Evolutionary conservation across 345 rosid species (phyloP).

Genomic region (Camelina sativa): DNA sequence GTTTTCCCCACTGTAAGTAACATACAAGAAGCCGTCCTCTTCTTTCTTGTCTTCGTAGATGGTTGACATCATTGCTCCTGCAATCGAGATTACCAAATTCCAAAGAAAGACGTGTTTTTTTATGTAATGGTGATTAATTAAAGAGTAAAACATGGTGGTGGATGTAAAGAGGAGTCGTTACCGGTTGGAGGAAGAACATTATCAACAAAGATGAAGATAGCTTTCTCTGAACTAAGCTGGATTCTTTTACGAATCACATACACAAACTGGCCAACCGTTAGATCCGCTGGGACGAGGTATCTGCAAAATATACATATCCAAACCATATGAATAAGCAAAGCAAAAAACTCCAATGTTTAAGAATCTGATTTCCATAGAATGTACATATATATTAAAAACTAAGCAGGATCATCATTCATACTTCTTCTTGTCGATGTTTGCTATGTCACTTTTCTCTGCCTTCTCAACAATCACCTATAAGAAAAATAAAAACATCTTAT

Average conservation of each 20-base stretch:
- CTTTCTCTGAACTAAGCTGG: constrained; percentile 60
- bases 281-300: constrained; percentile 58
- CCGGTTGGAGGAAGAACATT: constrained; percentile 52
- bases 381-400: not conserved
- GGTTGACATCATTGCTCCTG: constrained; percentile 61
- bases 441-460: constrained; percentile 32
- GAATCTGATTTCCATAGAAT: not conserved
- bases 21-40: constrained; percentile 57
- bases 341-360: not conserved
- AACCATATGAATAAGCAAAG: not conserved
- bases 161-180: not conserved
- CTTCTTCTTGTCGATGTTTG: constrained; percentile 41
- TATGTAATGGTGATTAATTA: not conserved
- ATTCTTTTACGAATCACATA: constrained; percentile 58
- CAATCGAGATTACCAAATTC: not conserved
- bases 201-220: constrained; percentile 58
- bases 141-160: no score
- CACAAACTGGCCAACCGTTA: constrained; percentile 60
- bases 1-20: constrained; percentile 62
- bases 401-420: not conserved
- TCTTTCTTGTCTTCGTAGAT: constrained; percentile 43
- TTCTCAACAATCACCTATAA: constrained; percentile 42
- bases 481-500: not conserved
- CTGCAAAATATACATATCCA: constrained; percentile 23
- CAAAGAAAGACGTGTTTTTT: no score